Conservation (phyloP, 345 rosid genomes). For the Ailanthus altissimus region DNA sequence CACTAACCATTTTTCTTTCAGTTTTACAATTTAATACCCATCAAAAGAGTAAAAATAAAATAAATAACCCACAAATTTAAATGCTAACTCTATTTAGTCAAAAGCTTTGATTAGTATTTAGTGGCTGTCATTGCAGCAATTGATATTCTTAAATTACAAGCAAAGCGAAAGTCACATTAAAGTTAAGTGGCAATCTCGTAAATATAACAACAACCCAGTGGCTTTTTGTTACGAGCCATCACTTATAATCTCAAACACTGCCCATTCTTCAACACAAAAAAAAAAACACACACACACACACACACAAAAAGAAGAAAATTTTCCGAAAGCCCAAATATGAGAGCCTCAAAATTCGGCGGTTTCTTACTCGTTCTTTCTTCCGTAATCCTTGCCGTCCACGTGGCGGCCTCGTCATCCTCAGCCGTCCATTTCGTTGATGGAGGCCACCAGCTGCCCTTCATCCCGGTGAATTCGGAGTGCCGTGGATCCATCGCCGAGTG, state of each 20-base stretch:
- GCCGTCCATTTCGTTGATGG: conserved; percentile 37
- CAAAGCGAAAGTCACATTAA: not conserved
- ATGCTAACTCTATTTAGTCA: not conserved
- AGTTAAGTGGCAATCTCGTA: conserved; percentile 32
- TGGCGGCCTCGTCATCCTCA: conserved; percentile 32
- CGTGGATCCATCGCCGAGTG: conserved; percentile 75
- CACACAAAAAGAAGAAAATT: too few species aligned
- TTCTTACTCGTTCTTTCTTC: conserved; percentile 30
- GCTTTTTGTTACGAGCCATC: not conserved
- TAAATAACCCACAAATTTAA: too few species aligned
- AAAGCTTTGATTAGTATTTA: conserved; percentile 5
- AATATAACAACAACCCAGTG: not conserved
- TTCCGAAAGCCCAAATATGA: conserved; percentile 32
- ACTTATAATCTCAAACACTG: conserved; percentile 1
- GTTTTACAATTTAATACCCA: not conserved
- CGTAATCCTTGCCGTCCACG: conserved; percentile 45
- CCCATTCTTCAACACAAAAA: not conserved
- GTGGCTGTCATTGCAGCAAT: conserved; percentile 2
- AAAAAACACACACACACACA: too few species aligned
- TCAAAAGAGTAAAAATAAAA: too few species aligned
- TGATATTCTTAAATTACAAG: conserved; percentile 21
- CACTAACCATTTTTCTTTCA: not conserved
- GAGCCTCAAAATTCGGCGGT: conserved; percentile 20
- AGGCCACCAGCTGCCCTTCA: conserved; percentile 28
- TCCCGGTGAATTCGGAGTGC: conserved; percentile 53